Base-by-base conservation (phyloP, 2,329 filamentous ascomycete genomes). In the Alternaria postmessia region DNA sequence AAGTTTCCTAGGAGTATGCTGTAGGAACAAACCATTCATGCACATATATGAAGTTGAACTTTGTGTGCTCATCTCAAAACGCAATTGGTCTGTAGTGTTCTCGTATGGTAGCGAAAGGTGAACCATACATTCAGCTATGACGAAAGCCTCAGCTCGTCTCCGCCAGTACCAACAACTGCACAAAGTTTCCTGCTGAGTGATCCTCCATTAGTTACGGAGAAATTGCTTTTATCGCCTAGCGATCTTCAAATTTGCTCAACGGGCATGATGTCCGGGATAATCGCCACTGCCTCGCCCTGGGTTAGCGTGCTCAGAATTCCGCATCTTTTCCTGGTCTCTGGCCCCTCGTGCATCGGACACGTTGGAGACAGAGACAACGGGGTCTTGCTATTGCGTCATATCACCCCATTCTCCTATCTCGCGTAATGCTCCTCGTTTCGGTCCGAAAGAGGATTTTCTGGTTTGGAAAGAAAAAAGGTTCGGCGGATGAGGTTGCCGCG, bases 301-400 rank as follows among this genome's bases (percentile, higher is more conserved):
- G 32, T 22, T 49, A 49, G 46, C 46, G 46, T 49, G n/a, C 46
- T 49, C 46, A 49, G 20, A 38, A 36, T 12, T 49, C 20, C 30
- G 46, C 46, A 36, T 12, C 20, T 38, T 49, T 9, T 30, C 46
- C 46, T 49, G 24, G 20, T 34, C 46, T n/a, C 46, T 16, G 22
- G 16, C 12, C 28, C 32, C 46, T 24, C 7, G 24, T 26, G 24
- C 24, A 26, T 26, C 24, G 7, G 11, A 24, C 20, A 20, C 20
- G 20, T 14, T 42, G 20, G 2, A 16, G 6, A 24, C 16, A 14
- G 18, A n/a, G 46, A 36, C 46, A 20, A 48, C 18, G n/a, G 46
- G 30, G 14, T 38, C 20, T 5, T 1, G 32, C 8, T 36, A n/a
- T 36, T 24, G 32, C 46, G 20, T 49, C 46, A 49, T 38, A 24